Percentiles rank a stretch among this genome's conserved stretches.
phyloP scores from a whole-genome alignment of 345 rosid genomes.

The Abelmoschus esculentus region DNA sequence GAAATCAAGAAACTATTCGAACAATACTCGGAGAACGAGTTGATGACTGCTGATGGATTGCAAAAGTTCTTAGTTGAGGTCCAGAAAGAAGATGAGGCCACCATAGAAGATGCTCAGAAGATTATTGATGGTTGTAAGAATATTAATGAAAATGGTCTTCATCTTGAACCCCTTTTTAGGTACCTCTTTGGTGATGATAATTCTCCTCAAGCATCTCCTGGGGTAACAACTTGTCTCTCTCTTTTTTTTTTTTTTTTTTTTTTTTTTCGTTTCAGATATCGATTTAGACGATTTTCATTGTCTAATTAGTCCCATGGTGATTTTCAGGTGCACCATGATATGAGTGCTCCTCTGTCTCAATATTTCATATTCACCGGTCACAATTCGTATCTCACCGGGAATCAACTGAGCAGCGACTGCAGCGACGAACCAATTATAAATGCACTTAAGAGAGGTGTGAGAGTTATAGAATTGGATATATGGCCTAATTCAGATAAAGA shows the following conservation, averaged over 20 bases:
- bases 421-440: slow-evolving; percentile 74
- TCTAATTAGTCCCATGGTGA: slow-evolving; percentile 2
- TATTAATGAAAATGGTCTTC: slow-evolving; percentile 45
- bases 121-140: slow-evolving; percentile 37
- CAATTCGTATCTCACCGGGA: slow-evolving; percentile 86
- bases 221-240: slow-evolving; percentile 27
- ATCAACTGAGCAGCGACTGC: slow-evolving; percentile 93
- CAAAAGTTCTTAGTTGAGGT: slow-evolving; percentile 50
- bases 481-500: slow-evolving; percentile 85
- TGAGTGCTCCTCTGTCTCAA: slow-evolving; percentile 85
- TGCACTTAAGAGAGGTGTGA: slow-evolving; percentile 67
- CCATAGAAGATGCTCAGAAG: slow-evolving; percentile 47
- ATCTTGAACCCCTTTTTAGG: slow-evolving; percentile 57
- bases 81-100: slow-evolving; percentile 45
- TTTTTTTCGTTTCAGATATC: too few species aligned
- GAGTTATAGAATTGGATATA: slow-evolving; percentile 86
- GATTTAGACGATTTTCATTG: background rate
- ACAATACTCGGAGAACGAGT: slow-evolving; percentile 49
- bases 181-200: slow-evolving; percentile 44
- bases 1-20: slow-evolving; percentile 49
- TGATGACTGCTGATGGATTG: slow-evolving; percentile 47
- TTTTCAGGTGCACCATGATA: slow-evolving; percentile 74
- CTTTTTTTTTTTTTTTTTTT: too few species aligned
- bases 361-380: slow-evolving; percentile 86
- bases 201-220: slow-evolving; percentile 39